These are phyloP conservation scores for Aspergillus saccharolyticus DNA, from an alignment of 495 filamentous ascomycete genomes.

Conservation along the genomic window DNA sequence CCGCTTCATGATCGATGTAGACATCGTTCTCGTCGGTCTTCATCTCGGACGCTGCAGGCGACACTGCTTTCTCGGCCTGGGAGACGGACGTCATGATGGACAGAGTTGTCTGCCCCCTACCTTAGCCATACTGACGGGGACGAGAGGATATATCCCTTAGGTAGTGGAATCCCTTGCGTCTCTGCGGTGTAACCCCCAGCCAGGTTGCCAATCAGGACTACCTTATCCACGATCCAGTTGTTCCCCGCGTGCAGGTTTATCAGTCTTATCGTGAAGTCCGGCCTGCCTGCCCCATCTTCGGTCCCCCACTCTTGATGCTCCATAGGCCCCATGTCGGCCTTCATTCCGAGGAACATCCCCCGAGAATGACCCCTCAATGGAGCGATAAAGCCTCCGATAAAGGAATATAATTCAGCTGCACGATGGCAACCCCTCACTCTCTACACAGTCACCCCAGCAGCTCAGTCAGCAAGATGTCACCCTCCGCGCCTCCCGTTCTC, in stretches of 20 bases:
- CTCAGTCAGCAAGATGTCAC: slow-evolving; percentile 16
- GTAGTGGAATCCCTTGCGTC: neutral
- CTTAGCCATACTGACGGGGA: too few species aligned
- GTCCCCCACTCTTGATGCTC: slow-evolving; percentile 2
- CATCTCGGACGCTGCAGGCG: neutral
- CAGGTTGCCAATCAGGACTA: neutral
- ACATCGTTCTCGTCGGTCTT: neutral
- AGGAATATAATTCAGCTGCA: neutral
- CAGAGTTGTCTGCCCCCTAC: too few species aligned
- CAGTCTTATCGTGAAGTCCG: neutral
- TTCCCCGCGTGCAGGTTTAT: neutral
- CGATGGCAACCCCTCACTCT: neutral
- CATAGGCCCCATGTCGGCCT: neutral
- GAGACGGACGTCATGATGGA: neutral
- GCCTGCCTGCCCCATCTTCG: neutral
- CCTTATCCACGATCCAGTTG: slow-evolving; percentile 4
- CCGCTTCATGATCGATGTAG: slow-evolving; percentile 22
- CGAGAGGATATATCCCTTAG: neutral
- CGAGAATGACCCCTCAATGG: neutral
- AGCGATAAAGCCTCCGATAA: neutral
- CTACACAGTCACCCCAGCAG: too few species aligned
- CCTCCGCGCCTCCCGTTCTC: slow-evolving; percentile 30
- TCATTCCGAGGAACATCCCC: slow-evolving; percentile 1
- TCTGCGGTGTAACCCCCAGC: slow-evolving; percentile 4
- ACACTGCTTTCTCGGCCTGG: neutral